phyloP scores from a whole-genome alignment of 352 stramenopile genomes.

The Globisporangium camurandrum region DNA sequence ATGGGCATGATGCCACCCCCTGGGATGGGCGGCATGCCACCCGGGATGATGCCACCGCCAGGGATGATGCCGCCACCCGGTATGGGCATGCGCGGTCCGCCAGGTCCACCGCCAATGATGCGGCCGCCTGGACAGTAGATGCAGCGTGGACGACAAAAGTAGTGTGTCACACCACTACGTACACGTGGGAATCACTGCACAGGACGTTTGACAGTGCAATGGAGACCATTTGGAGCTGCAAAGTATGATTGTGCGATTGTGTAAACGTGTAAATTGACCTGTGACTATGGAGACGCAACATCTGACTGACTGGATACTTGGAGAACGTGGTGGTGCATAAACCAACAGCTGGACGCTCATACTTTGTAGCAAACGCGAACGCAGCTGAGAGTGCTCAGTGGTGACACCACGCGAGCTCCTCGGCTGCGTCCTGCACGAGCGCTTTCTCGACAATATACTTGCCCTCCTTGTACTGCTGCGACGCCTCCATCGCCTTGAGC shows the following conservation, averaged over 20 bases:
- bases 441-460: conserved; percentile 79
- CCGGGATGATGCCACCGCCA: conserved; percentile 69
- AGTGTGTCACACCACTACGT: no score
- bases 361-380: no score
- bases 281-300: no score
- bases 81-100: conserved; percentile 57
- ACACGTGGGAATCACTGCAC: no score
- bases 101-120: conserved; percentile 30
- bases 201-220: no score
- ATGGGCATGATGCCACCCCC: conserved; percentile 72
- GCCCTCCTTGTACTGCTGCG: conserved; percentile 83
- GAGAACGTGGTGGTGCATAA: no score
- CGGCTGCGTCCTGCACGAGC: conserved; percentile 57
- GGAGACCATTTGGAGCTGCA: no score
- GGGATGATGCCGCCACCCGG: conserved; percentile 74
- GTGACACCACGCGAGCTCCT: conserved; percentile 40
- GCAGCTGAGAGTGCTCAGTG: conserved; percentile 9
- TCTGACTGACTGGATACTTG: no score
- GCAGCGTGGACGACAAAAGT: no score
- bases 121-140: conserved; percentile 56
- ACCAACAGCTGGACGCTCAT: no score
- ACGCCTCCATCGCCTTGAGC: conserved; percentile 72
- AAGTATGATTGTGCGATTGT: no score
- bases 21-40: conserved; percentile 67
- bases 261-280: no score